These are phyloP conservation scores for Acanthamoeba healyi DNA, from an alignment of 208 protist genomes.

Conservation along the genomic window DNA sequence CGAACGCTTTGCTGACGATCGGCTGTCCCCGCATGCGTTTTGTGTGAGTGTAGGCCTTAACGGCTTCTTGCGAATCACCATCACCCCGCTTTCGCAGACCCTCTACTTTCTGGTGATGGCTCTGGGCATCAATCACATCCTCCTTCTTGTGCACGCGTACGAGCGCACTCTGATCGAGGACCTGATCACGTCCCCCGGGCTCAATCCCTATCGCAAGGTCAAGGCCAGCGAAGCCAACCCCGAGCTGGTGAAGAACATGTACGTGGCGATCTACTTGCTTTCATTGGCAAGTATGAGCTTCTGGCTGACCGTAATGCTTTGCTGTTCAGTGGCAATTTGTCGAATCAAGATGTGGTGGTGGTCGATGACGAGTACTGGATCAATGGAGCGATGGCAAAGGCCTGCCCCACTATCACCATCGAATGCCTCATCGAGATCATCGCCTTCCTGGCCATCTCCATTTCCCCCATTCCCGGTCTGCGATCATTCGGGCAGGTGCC, in stretches of 20 bases:
- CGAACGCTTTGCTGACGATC: no score
- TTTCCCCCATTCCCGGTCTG: constrained; percentile 48
- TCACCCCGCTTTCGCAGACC: constrained; percentile 41
- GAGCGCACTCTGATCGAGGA: constrained; percentile 57
- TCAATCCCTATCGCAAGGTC: constrained; percentile 53
- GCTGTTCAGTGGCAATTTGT: neutral
- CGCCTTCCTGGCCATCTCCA: constrained; percentile 59
- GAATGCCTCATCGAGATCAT: constrained; percentile 65
- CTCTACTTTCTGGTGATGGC: constrained; percentile 65
- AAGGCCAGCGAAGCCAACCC: constrained; percentile 26
- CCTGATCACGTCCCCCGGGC: constrained; percentile 2
- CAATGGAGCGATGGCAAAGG: constrained; percentile 60
- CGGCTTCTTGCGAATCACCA: constrained; percentile 8
- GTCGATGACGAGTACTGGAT: constrained; percentile 66
- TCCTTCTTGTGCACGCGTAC: constrained; percentile 42
- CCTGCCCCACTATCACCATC: constrained; percentile 53
- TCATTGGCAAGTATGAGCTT: no score
- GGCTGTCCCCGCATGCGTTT: no score
- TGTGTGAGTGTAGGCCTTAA: neutral
- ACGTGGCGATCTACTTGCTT: neutral
- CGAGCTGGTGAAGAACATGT: neutral
- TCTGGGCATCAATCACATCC: constrained; percentile 63
- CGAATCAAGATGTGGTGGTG: constrained; percentile 49
- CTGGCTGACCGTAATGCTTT: no score
- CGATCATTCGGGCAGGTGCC: constrained; percentile 26